Conservation (phyloP, 345 rosid genomes). For the Populus tremula region DNA sequence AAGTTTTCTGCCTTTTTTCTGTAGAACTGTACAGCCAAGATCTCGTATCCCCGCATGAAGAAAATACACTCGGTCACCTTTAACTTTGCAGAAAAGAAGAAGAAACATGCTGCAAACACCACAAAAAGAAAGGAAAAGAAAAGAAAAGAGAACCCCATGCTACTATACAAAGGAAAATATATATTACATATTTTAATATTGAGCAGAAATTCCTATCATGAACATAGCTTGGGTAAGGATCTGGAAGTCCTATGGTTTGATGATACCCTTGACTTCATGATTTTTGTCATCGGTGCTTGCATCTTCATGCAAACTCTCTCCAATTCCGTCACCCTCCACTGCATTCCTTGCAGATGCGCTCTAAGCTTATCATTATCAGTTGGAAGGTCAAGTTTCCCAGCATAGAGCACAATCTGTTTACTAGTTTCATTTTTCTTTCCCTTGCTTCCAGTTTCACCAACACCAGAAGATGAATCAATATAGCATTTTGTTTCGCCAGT, state of each 20-base stretch:
- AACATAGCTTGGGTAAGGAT: slow-evolving; percentile 82
- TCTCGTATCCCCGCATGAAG: slow-evolving; percentile 5
- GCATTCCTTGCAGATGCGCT: slow-evolving; percentile 72
- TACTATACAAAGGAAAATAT: slow-evolving; percentile 24
- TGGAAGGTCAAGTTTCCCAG: slow-evolving; percentile 46
- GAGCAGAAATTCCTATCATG: slow-evolving; percentile 36
- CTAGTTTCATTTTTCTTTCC: slow-evolving; percentile 25
- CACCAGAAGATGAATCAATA: slow-evolving; percentile 25
- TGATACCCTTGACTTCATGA: slow-evolving; percentile 54
- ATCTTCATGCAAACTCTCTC: slow-evolving; percentile 79
- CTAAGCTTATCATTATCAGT: slow-evolving; percentile 48
- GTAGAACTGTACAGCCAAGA: slow-evolving; percentile 36
- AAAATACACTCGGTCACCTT: slow-evolving; percentile 10
- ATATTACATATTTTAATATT: background rate
- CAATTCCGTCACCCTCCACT: slow-evolving; percentile 74
- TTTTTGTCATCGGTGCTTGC: slow-evolving; percentile 77
- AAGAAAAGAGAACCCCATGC: slow-evolving; percentile 5
- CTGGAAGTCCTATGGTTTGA: slow-evolving; percentile 43
- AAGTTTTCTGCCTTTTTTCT: slow-evolving; percentile 17
- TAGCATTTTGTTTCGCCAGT: slow-evolving; percentile 10
- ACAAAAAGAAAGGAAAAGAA: background rate
- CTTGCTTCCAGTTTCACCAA: slow-evolving; percentile 13
- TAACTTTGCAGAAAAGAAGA: slow-evolving; percentile 18
- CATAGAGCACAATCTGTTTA: slow-evolving; percentile 40
- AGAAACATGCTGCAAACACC: slow-evolving; percentile 1